Conservation (phyloP, 164 flowering plant genomes). For the Umbellularia californica region DNA sequence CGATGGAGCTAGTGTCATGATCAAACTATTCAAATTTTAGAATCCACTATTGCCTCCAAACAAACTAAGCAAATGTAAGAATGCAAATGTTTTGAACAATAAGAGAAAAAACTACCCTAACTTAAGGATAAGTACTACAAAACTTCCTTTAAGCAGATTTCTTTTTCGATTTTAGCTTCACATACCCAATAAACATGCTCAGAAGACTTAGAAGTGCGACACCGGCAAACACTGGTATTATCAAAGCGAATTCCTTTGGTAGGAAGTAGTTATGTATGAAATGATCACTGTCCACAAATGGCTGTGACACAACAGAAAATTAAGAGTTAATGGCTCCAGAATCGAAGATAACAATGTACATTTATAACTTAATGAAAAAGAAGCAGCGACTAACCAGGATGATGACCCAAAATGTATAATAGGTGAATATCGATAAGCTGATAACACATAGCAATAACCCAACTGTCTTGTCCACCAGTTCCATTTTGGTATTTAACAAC, state of each 20-base stretch:
- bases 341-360: not conserved
- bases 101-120: not conserved
- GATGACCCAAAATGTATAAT: constrained; percentile 94
- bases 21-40: not conserved
- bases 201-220: constrained; percentile 62
- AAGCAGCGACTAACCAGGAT: constrained; percentile 63
- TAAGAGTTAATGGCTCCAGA: not conserved
- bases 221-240: constrained; percentile 85
- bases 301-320: constrained; percentile 42
- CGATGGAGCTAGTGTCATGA: not conserved
- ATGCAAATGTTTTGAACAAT: not conserved
- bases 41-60: not conserved
- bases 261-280: constrained; percentile 85
- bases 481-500: constrained; percentile 38
- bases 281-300: constrained; percentile 90
- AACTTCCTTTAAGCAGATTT: constrained; percentile 48
- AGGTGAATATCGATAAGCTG: constrained; percentile 89
- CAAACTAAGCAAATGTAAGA: not conserved
- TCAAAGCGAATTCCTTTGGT: constrained; percentile 79
- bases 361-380: not conserved
- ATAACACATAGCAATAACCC: constrained; percentile 60
- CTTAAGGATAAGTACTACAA: not conserved
- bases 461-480: constrained; percentile 78
- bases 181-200: constrained; percentile 63
- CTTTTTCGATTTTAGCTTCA: constrained; percentile 86